These are phyloP conservation scores for Aulographum hederae DNA, from an alignment of 2,329 filamentous ascomycete genomes.

Conservation along the genomic window DNA sequence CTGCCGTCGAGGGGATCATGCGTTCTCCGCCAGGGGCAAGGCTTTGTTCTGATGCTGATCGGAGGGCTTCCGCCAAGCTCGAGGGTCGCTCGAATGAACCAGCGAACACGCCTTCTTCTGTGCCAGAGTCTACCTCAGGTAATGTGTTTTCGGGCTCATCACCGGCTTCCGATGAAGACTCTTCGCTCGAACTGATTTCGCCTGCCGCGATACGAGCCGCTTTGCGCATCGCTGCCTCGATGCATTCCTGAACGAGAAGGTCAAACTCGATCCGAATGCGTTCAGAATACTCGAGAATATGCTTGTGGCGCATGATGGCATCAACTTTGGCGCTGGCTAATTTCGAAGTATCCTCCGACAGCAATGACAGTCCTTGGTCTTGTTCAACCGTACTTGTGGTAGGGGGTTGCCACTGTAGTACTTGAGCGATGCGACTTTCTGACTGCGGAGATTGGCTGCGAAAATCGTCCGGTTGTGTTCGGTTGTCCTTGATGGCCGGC, in stretches of 20 bases:
- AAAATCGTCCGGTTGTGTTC: constrained; percentile 51
- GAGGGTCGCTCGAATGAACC: constrained; percentile 39
- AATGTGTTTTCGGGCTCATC: constrained; percentile 14
- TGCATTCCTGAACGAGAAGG: constrained; percentile 84
- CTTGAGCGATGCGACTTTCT: constrained; percentile 83
- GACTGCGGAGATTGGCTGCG: constrained; percentile 91
- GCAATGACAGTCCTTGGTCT: constrained; percentile 68
- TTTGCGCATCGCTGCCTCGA: constrained; percentile 78
- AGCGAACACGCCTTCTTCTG: constrained; percentile 37
- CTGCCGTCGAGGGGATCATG: constrained; percentile 42
- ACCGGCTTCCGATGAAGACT: constrained; percentile 3
- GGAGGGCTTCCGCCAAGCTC: constrained; percentile 37
- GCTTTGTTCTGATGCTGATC: constrained; percentile 26
- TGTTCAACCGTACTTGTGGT: constrained; percentile 82
- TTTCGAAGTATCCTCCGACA: constrained; percentile 82
- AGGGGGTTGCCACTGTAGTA: constrained; percentile 91
- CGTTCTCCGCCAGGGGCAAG: constrained; percentile 26
- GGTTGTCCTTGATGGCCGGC: constrained; percentile 75
- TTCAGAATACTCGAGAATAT: constrained; percentile 90
- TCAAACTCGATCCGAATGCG: constrained; percentile 89
- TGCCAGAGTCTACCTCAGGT: too few relatives aligned
- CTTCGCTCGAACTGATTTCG: constrained; percentile 34
- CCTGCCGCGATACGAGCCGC: constrained; percentile 76
- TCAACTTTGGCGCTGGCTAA: constrained; percentile 80
- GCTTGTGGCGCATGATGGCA: constrained; percentile 74